Conservation (phyloP, 2,329 filamentous ascomycete species). For the Xylariaceae sp. region DNA sequence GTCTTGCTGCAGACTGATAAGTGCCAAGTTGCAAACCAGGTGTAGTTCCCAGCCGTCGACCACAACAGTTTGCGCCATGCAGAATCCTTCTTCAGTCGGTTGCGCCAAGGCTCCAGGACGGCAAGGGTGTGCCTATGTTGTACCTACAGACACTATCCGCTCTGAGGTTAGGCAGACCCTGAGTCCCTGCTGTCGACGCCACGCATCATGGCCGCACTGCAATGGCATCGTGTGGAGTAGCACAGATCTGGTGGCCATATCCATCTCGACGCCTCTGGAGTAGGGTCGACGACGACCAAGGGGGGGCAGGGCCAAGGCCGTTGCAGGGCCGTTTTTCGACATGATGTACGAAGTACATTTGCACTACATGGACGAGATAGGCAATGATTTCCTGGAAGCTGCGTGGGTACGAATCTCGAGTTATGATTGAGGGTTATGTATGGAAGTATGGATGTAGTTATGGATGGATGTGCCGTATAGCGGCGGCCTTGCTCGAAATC, state of each 20-base stretch:
- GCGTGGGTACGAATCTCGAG: too few species aligned
- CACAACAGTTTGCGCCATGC: conserved; percentile 24
- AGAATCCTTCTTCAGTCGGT: conserved; percentile 22
- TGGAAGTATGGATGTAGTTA: background rate
- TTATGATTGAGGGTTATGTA: background rate
- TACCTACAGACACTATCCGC: background rate
- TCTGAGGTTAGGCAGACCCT: conserved; percentile 20
- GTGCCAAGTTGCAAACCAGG: background rate
- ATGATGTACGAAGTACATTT: background rate
- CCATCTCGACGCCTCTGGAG: conserved; percentile 2
- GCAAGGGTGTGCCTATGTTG: background rate
- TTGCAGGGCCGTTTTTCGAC: background rate
- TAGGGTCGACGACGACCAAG: background rate
- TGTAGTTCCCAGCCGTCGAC: background rate
- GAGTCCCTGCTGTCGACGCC: conserved; percentile 23
- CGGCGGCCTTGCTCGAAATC: background rate
- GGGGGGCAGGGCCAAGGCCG: background rate
- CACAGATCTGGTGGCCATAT: conserved; percentile 17
- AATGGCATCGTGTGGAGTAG: conserved; percentile 17
- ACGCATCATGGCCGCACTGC: conserved; percentile 12
- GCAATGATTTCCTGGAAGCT: background rate
- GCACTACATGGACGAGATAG: background rate
- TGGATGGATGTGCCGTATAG: background rate
- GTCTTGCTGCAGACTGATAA: too few species aligned
- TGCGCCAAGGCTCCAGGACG: conserved; percentile 18